Evolutionary conservation across 1,139 yeast genomes (phyloP), one percentile per base, ranked within the genome.

Genomic region (Zygotorulaspora mrakii): DNA sequence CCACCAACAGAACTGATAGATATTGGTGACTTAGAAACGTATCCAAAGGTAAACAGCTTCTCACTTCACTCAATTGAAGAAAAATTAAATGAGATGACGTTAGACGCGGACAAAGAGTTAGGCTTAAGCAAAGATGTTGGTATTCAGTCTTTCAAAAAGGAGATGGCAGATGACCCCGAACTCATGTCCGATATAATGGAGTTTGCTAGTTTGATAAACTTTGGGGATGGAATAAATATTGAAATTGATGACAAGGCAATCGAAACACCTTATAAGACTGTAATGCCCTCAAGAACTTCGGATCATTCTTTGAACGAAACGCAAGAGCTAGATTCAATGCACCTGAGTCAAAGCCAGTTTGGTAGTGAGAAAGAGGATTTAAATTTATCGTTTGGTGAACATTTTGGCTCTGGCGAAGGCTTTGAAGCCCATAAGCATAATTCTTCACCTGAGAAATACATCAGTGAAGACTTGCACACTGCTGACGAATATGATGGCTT

Each of bases 121-220:
- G 30, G 9, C 18, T 12, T 9, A 9, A 13, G 14, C 13, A 17
- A 11, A 9, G 21, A 25, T 9, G 11, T 12, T 8, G 12, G 27
- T 9, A 22, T 7, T 5, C 25, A 17, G 9, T 20, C 22, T 14
- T 20, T 20, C n/a, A 13, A 32, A 16, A 17, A 34, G 25, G 26
- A 16, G 22, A 23, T 35, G 9, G 55, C 48, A 11, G 64, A 60
- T 8, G 68, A 59, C 18, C 55, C 55, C 2, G 68, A 65, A 33
- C 46, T 61, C 21, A 57, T 65, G 44, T 55, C 64, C 1, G 68
- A 66, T 32, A 61, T 67, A 17, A 68, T 73, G 65, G 88, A 81
- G 51, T 77, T 82, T 50, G 75, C 82, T 31, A 82, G 79, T 46
- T 75, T 76, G 54, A 77, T 82, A 36, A 79, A 81, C 55, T 77